Evolutionary conservation across 441 rosid genomes (phyloP).

Genomic region (Codiaeum variegatum): DNA sequence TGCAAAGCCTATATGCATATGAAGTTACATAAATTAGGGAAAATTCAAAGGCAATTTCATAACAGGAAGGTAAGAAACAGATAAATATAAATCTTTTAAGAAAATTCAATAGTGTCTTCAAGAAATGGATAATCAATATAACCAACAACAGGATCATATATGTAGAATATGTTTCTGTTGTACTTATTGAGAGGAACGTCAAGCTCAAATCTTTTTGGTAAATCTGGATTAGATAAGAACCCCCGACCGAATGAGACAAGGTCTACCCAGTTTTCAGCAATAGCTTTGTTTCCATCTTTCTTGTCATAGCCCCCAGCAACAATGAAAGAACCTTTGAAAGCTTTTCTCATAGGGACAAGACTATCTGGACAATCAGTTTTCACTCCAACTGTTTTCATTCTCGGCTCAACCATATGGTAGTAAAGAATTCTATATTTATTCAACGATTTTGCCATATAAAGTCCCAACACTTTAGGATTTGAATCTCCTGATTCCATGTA

Average conservation of each 20-base stretch:
- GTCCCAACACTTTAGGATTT: conserved; percentile 52
- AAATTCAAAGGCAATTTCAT: too few relatives aligned
- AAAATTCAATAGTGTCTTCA: conserved; percentile 3
- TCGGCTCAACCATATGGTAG: conserved; percentile 45
- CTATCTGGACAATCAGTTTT: conserved; percentile 15
- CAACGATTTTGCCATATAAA: conserved; percentile 47
- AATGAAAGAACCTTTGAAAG: conserved; percentile 33
- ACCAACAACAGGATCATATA: conserved; percentile 34
- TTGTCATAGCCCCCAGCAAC: conserved; percentile 33
- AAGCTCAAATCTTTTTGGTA: conserved; percentile 34
- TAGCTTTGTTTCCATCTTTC: conserved; percentile 32
- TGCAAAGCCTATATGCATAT: too few relatives aligned
- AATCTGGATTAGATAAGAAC: conserved; percentile 40
- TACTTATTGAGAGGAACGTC: conserved; percentile 35
- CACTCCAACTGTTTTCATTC: conserved; percentile 25
- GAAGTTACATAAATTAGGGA: too few relatives aligned
- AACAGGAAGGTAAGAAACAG: too few relatives aligned
- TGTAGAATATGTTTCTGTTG: conserved; percentile 27
- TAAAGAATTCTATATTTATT: conserved; percentile 36
- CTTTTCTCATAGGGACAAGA: conserved; percentile 36
- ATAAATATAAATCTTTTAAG: too few relatives aligned
- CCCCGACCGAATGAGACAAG: conserved; percentile 33
- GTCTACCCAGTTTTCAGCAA: conserved; percentile 26
- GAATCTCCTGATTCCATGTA: conserved; percentile 66
- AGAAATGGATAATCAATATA: conserved; percentile 42